Conservation (phyloP, 192 early-diverging fungal genomes). For the Ramicandelaber brevisporus region DNA sequence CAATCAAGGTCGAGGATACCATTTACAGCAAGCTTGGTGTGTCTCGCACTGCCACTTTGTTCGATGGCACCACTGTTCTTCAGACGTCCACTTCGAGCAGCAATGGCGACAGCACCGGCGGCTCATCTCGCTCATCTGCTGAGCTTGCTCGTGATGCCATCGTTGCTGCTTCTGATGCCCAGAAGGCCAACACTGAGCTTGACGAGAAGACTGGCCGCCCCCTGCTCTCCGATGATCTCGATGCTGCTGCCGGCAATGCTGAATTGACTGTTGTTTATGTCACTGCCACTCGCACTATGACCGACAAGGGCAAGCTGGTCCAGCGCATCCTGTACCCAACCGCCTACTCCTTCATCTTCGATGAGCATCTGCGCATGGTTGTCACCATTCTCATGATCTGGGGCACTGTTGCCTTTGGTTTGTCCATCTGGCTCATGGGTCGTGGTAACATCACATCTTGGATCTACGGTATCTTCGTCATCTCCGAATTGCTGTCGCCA, state of each 20-base stretch:
- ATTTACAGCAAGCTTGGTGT: conserved; percentile 10
- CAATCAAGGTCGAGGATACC: conserved; percentile 24
- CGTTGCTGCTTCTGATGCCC: background rate
- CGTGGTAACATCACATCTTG: conserved; percentile 31
- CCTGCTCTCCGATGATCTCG: too few relatives aligned
- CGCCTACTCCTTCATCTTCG: conserved; percentile 45
- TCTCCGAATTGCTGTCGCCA: conserved; percentile 39
- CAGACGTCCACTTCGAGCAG: conserved; percentile 13
- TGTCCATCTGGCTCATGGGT: conserved; percentile 29
- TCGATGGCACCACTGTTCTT: conserved; percentile 38
- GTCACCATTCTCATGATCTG: conserved; percentile 33
- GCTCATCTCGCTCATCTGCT: background rate
- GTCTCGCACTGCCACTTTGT: conserved; percentile 29
- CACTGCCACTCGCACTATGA: conserved; percentile 30
- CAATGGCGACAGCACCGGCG: conserved; percentile 1
- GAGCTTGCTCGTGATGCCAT: conserved; percentile 1
- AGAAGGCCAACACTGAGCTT: background rate
- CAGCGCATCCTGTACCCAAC: conserved; percentile 50
- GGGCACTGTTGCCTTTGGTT: conserved; percentile 28
- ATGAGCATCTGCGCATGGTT: conserved; percentile 50
- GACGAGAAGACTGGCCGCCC: background rate
- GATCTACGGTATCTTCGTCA: conserved; percentile 50
- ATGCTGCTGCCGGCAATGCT: too few relatives aligned
- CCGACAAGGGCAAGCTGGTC: conserved; percentile 39
- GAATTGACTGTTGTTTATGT: conserved; percentile 35